These are phyloP conservation scores for Fusarium robinianum DNA, from an alignment of 2,329 filamentous ascomycete genomes.

Conservation along the genomic window DNA sequence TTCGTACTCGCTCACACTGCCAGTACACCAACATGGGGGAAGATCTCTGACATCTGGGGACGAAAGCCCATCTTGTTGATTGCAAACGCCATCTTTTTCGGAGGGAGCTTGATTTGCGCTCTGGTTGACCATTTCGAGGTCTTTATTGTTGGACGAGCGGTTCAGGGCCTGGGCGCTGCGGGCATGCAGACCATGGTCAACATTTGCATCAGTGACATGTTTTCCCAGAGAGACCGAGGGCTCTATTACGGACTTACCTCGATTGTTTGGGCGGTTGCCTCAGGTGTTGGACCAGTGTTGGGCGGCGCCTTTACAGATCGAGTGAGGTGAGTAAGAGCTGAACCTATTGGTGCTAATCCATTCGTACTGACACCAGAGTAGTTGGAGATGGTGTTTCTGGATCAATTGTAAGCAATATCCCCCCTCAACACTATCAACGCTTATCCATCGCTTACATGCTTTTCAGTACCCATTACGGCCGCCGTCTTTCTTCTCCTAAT, in stretches of 20 bases:
- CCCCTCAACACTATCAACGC: constrained; percentile 33
- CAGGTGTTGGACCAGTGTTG: constrained; percentile 66
- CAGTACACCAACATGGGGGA: constrained; percentile 71
- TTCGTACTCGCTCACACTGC: constrained; percentile 73
- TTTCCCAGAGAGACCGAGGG: constrained; percentile 46
- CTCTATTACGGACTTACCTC: constrained; percentile 67
- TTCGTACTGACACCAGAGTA: constrained; percentile 2
- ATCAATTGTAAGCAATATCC: constrained; percentile 50
- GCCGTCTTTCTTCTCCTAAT: constrained; percentile 61
- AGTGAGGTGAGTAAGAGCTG: constrained; percentile 49
- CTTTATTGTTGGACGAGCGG: constrained; percentile 44
- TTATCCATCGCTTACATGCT: not conserved
- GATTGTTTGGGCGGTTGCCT: constrained; percentile 69
- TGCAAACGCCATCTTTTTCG: constrained; percentile 55
- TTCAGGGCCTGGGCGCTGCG: constrained; percentile 58
- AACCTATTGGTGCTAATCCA: accelerated
- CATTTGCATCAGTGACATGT: constrained; percentile 58
- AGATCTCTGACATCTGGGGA: constrained; percentile 62
- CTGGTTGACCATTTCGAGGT: constrained; percentile 51
- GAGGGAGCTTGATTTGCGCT: constrained; percentile 55
- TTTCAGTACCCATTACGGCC: constrained; percentile 53
- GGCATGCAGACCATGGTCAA: constrained; percentile 58
- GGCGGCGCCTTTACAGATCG: constrained; percentile 67
- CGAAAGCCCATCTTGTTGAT: constrained; percentile 57
- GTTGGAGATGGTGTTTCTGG: constrained; percentile 55